phyloP scores from a whole-genome alignment of 352 stramenopile genomes.

The Pythium volutum region DNA sequence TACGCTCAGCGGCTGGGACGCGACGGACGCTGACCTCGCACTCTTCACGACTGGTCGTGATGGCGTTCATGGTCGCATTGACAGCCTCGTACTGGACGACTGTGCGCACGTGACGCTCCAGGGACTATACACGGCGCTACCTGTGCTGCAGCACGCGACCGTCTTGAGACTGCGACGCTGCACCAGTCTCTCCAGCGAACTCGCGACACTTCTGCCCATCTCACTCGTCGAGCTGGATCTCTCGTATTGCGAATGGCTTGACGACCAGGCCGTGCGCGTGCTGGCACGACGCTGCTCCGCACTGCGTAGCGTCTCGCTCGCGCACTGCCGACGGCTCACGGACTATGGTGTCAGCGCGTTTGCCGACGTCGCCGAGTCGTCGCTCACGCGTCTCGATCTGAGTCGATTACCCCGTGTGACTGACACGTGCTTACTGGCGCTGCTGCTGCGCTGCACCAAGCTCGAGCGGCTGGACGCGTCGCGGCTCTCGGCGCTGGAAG shows the following conservation, averaged over 20 bases:
- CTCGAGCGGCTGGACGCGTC: constrained; percentile 19
- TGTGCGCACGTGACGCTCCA: constrained; percentile 24
- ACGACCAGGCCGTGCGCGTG: constrained; percentile 44
- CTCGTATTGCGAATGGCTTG: constrained; percentile 66
- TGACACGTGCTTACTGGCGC: constrained; percentile 51
- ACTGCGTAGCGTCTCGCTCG: constrained; percentile 36
- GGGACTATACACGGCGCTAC: constrained; percentile 9
- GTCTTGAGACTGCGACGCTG: constrained; percentile 27
- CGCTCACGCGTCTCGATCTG: constrained; percentile 50
- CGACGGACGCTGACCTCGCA: constrained; percentile 37
- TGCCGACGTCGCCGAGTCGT: constrained; percentile 29
- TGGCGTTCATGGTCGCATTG: constrained; percentile 24
- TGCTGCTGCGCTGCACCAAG: constrained; percentile 47
- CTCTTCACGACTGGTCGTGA: constrained; percentile 24
- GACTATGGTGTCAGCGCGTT: constrained; percentile 70
- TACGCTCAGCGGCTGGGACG: constrained; percentile 49
- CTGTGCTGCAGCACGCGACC: constrained; percentile 10
- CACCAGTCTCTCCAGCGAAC: constrained; percentile 13
- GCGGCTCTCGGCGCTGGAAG: constrained; percentile 50
- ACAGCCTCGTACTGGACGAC: constrained; percentile 26
- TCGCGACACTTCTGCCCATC: constrained; percentile 18
- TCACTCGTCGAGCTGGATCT: constrained; percentile 47
- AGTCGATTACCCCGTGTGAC: constrained; percentile 53
- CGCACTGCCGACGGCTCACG: constrained; percentile 52
- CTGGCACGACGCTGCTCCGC: constrained; percentile 36